These are phyloP conservation scores for Penicillium mononematosum DNA, from an alignment of 495 filamentous ascomycete genomes.

Conservation along the genomic window DNA sequence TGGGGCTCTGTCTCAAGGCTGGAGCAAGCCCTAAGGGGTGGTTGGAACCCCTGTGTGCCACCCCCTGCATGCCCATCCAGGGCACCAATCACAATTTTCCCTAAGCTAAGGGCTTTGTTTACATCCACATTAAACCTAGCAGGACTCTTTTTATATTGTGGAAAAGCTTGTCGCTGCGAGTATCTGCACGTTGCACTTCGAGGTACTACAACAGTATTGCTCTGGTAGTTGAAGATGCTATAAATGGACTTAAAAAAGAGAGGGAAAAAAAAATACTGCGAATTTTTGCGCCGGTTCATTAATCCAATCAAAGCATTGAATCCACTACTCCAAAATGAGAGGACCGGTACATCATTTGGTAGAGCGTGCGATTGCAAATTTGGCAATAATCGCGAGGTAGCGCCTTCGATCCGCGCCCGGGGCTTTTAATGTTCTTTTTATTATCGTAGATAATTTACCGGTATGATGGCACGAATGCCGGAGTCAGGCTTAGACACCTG, in stretches of 20 bases:
- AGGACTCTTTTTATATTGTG: background rate
- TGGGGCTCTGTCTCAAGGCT: background rate
- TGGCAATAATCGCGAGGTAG: no score
- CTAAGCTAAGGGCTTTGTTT: background rate
- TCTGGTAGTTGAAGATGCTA: background rate
- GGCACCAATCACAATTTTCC: constrained; percentile 3
- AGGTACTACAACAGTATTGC: background rate
- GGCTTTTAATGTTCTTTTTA: no score
- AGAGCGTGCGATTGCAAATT: no score
- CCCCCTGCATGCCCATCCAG: constrained; percentile 10
- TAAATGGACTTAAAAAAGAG: background rate
- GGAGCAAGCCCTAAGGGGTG: background rate
- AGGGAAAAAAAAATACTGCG: no score
- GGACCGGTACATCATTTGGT: no score
- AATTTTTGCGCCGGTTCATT: no score
- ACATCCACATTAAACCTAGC: background rate
- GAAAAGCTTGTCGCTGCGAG: constrained; percentile 2
- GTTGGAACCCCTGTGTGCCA: background rate
- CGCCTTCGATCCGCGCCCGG: no score
- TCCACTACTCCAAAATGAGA: background rate
- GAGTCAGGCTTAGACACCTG: no score
- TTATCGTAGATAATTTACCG: no score
- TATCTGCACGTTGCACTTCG: background rate
- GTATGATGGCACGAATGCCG: no score
- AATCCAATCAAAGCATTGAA: no score